Base-by-base conservation (phyloP, 2,329 filamentous ascomycete species). In the Fusarium napiforme region DNA sequence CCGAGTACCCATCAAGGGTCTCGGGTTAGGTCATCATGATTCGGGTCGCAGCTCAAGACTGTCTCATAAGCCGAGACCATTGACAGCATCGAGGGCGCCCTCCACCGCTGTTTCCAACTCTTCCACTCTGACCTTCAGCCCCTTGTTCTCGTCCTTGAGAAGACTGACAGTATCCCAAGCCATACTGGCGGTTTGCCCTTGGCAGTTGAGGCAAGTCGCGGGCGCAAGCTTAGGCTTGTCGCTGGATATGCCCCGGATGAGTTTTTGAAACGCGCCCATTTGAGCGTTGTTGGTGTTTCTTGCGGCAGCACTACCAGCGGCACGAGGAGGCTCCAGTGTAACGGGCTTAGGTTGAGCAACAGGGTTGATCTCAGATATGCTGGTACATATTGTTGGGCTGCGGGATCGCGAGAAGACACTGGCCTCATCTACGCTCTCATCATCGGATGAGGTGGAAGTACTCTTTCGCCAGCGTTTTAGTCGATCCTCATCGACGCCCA, bases 151-250 rank as follows among this genome's bases (percentile, higher is more conserved):
- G 52, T 89, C 87, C 43, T 88, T 84, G 66, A 92, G 80, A 52
- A 91, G 71, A 59, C 86, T 85, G n/a, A 91, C 90, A 8, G 90
- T 91, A 76, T 92, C 87, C 90, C 90, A 92, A 9, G 90, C 90
- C 42, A 89, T 84, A 71, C 88, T 89, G 18, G 87, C 84, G 59
- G 89, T 87, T 74, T 87, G 86, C 18, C 90, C 89, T 60, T 84
- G 80, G 78, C 90, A 92, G 75, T 91, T 91, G 39, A 80, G 75
- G 74, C 90, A 91, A 77, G 78, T 79, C 30, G 69, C 62, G 15
- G 70, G 60, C 37, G 79, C 50, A 21, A 67, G 75, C 39, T 75
- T 75, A 26, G 72, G 74, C 23, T 71, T 58, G 49, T 83, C 82
- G 18, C 83, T 82, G 4, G 87, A 77, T 9, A 83, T 81, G n/a